phyloP scores from a whole-genome alignment of 441 rosid genomes.

The Bocquillonia castaneifolia region DNA sequence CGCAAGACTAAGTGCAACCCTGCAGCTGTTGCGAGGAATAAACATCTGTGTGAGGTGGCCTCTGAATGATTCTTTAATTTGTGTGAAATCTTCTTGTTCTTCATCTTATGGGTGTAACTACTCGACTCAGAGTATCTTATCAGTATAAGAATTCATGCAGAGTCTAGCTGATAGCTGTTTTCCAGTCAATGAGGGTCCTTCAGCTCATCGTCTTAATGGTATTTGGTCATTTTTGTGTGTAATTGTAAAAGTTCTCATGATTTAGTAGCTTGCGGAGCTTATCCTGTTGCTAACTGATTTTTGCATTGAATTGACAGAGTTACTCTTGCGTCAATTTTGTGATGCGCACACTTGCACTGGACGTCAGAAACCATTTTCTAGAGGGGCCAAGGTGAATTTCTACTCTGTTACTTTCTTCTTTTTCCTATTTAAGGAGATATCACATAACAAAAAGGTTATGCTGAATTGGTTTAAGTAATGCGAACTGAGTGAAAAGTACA shows the following conservation, averaged over 20 bases:
- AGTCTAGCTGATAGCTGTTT: constrained; percentile 82
- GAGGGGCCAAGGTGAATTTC: constrained; percentile 69
- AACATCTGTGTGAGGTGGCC: constrained; percentile 85
- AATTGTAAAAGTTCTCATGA: constrained; percentile 14
- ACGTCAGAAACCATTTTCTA: constrained; percentile 54
- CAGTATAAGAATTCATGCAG: constrained; percentile 38
- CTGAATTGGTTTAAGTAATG: neutral
- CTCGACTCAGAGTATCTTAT: no score
- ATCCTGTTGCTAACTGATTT: neutral
- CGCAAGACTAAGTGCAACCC: constrained; percentile 79
- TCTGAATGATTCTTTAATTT: neutral
- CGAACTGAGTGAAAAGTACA: neutral
- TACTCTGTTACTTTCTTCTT: no score
- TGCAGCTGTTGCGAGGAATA: constrained; percentile 73
- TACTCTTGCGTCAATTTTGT: constrained; percentile 83
- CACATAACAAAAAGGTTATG: neutral
- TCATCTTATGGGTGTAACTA: constrained; percentile 2
- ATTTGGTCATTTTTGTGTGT: constrained; percentile 14
- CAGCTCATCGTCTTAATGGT: constrained; percentile 93
- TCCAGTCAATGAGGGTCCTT: constrained; percentile 68
- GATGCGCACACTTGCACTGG: constrained; percentile 85
- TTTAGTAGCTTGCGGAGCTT: constrained; percentile 5
- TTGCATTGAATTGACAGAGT: constrained; percentile 39
- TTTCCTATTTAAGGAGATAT: neutral
- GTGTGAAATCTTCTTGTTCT: constrained; percentile 5